Evolutionary conservation across 805 yeast species (phyloP).

Genomic region (Wickerhamomyces hampshirensis): DNA sequence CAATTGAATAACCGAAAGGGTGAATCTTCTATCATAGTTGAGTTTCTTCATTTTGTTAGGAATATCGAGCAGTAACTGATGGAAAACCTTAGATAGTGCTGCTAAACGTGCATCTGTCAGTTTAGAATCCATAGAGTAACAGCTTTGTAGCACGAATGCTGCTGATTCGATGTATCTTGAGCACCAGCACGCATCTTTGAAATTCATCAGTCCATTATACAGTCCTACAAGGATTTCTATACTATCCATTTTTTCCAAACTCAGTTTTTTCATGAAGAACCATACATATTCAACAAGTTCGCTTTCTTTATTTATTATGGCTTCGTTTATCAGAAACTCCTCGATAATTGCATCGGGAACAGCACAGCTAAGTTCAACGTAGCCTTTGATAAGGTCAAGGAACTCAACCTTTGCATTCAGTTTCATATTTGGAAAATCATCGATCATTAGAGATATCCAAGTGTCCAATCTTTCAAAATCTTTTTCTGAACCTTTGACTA

Average conservation of each 20-base stretch:
- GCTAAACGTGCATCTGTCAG: neutral
- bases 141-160: neutral
- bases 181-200: slow-evolving; percentile 6
- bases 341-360: slow-evolving; percentile 9
- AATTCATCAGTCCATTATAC: slow-evolving; percentile 2
- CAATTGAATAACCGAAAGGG: slow-evolving; percentile 5
- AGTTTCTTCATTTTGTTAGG: slow-evolving; percentile 1
- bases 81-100: slow-evolving; percentile 2
- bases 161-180: slow-evolving; percentile 7
- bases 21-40: slow-evolving; percentile 7
- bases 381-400: slow-evolving; percentile 8
- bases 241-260: neutral
- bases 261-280: slow-evolving; percentile 9
- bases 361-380: slow-evolving; percentile 4
- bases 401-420: neutral
- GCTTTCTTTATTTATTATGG: neutral
- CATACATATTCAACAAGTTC: slow-evolving; percentile 6
- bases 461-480: slow-evolving; percentile 6
- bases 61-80: neutral
- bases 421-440: slow-evolving; percentile 3
- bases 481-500: slow-evolving; percentile 1
- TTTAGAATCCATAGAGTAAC: neutral
- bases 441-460: slow-evolving; percentile 11
- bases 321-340: slow-evolving; percentile 5
- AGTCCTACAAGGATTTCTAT: slow-evolving; percentile 2